Percentiles rank a stretch among this genome's conserved stretches.
phyloP scores from a whole-genome alignment of 1,284 basidiomycete species.

The Boletus subluridellus region DNA sequence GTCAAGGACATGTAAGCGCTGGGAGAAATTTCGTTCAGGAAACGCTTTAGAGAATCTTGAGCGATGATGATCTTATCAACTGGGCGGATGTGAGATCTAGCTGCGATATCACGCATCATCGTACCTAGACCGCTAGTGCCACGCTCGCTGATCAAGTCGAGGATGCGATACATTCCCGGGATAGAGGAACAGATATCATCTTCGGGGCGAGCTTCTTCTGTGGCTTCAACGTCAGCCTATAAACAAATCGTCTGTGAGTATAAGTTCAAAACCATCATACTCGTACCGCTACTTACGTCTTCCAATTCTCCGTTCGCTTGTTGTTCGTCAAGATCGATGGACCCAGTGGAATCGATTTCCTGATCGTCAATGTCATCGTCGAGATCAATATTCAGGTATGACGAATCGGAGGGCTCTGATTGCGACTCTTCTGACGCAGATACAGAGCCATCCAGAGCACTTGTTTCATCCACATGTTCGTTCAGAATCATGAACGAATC shows the following conservation, averaged over 20 bases:
- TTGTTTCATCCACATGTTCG: conserved; percentile 1
- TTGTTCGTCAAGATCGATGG: conserved; percentile 16
- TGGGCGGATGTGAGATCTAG: conserved; percentile 22
- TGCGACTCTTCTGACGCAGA: conserved; percentile 10
- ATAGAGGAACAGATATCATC: conserved; percentile 34
- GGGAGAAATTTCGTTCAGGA: conserved; percentile 46
- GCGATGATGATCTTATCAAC: conserved; percentile 60
- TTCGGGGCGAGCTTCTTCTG: conserved; percentile 9
- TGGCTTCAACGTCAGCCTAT: conserved; percentile 16
- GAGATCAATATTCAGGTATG: conserved; percentile 21
- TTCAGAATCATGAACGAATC: conserved; percentile 14
- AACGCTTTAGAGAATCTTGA: conserved; percentile 43
- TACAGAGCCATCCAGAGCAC: background rate
- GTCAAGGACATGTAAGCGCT: conserved; percentile 51
- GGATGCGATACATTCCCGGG: conserved; percentile 48
- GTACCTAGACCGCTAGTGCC: conserved; percentile 51
- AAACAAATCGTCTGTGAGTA: background rate
- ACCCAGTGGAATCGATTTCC: conserved; percentile 17
- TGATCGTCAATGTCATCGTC: conserved; percentile 14
- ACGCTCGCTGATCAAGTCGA: conserved; percentile 53
- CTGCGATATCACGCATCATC: background rate
- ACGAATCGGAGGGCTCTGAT: conserved; percentile 22
- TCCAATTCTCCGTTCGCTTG: conserved; percentile 11
- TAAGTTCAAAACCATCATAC: background rate
- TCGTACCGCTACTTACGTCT: conserved; percentile 12